Conservation (phyloP, 805 yeast species). For the Pichia cephalocereana region DNA sequence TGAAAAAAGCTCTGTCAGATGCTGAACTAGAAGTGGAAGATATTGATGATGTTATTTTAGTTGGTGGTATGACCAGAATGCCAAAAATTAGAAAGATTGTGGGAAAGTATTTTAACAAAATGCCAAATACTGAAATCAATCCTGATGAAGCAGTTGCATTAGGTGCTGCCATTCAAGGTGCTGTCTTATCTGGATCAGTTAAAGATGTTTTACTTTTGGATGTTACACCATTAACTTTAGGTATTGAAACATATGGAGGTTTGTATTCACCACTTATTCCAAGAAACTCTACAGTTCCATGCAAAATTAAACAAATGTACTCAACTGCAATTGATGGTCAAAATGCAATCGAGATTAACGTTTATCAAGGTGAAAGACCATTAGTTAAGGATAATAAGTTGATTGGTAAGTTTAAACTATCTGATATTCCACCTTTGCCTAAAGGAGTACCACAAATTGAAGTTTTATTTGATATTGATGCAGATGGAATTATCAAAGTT, state of each 20-base stretch:
- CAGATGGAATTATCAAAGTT: slow-evolving; percentile 95
- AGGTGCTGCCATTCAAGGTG: slow-evolving; percentile 98
- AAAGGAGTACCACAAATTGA: slow-evolving; percentile 87
- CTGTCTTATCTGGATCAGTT: slow-evolving; percentile 90
- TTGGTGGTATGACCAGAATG: slow-evolving; percentile 91
- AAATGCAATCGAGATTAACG: slow-evolving; percentile 90
- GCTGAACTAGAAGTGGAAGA: slow-evolving; percentile 59
- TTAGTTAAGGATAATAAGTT: slow-evolving; percentile 91
- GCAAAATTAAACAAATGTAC: slow-evolving; percentile 87
- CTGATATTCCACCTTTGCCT: slow-evolving; percentile 86
- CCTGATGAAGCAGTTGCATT: slow-evolving; percentile 93
- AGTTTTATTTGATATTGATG: slow-evolving; percentile 91
- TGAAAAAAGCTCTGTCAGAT: slow-evolving; percentile 75
- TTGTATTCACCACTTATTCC: slow-evolving; percentile 82
- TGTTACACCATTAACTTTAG: slow-evolving; percentile 81
- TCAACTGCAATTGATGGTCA: slow-evolving; percentile 95
- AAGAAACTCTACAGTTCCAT: slow-evolving; percentile 90
- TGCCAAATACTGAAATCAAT: slow-evolving; percentile 86
- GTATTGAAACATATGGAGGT: slow-evolving; percentile 96
- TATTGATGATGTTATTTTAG: slow-evolving; percentile 72
- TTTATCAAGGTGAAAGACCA: slow-evolving; percentile 97
- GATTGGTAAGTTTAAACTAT: slow-evolving; percentile 86
- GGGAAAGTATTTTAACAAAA: slow-evolving; percentile 66
- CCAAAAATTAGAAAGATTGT: slow-evolving; percentile 78
- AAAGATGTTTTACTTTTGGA: slow-evolving; percentile 85